Conservation (phyloP, 23 red algal genomes). For the Gracilaria gracilis region DNA sequence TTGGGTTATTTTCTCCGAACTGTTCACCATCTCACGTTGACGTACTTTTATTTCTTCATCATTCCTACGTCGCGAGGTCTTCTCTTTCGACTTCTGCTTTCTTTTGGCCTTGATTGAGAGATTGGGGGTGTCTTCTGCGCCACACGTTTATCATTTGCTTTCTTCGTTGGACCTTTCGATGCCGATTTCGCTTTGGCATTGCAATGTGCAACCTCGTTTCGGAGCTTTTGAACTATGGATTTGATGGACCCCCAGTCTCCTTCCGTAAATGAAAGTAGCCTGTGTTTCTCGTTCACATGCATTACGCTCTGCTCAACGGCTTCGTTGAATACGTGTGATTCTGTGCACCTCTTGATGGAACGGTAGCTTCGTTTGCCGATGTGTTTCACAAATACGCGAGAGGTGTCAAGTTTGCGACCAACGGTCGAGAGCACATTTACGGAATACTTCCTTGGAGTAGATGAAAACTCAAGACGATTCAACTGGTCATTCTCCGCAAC, state of each 20-base stretch:
- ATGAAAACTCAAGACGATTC: not conserved
- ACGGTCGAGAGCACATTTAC: not conserved
- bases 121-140: too few relatives aligned
- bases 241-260: not conserved
- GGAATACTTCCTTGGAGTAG: not conserved
- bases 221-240: not conserved
- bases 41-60: too few relatives aligned
- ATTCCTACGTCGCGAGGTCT: too few relatives aligned
- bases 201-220: not conserved
- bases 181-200: not conserved
- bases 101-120: too few relatives aligned
- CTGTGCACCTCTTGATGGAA: not conserved
- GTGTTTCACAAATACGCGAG: not conserved
- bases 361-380: not conserved
- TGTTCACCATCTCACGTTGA: too few relatives aligned
- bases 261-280: not conserved
- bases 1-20: too few relatives aligned
- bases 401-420: not conserved
- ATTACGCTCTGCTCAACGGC: not conserved
- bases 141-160: not conserved
- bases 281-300: not conserved
- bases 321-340: not conserved
- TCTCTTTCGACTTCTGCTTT: too few relatives aligned
- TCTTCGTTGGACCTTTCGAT: not conserved
- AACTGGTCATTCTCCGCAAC: not conserved